Percentiles rank a stretch among this genome's conserved stretches.
Evolutionary conservation across 495 filamentous ascomycete genomes (phyloP).

Genomic region (Neohortaea acidophila): DNA sequence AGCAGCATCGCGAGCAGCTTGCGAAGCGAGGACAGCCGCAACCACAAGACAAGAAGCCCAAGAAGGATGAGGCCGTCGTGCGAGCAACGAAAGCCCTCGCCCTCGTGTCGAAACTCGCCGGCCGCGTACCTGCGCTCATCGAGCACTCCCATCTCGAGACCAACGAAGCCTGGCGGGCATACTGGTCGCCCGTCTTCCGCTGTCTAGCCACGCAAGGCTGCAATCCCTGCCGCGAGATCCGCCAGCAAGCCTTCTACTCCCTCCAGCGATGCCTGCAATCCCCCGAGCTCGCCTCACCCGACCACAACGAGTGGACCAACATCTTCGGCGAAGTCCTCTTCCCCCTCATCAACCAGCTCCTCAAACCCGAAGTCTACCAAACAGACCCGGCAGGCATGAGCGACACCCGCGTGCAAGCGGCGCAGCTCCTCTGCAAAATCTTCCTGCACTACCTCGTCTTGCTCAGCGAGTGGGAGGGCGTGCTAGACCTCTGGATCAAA

Average conservation of each 20-base stretch:
- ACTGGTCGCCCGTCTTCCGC: conserved; percentile 92
- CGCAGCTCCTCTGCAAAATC: conserved; percentile 81
- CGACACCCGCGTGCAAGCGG: conserved; percentile 84
- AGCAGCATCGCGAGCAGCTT: conserved; percentile 59
- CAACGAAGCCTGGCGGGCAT: conserved; percentile 75
- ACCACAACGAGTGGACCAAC: conserved; percentile 81
- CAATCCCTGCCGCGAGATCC: conserved; percentile 89
- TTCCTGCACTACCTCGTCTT: conserved; percentile 87
- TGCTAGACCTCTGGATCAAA: conserved; percentile 82
- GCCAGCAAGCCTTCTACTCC: conserved; percentile 72
- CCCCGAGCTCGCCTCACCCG: conserved; percentile 54
- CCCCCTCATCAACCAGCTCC: conserved; percentile 71
- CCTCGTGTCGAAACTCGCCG: conserved; percentile 64
- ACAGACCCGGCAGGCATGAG: conserved; percentile 87
- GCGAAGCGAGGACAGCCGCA: conserved; percentile 19
- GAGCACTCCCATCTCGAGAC: conserved; percentile 77
- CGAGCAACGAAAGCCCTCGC: conserved; percentile 68
- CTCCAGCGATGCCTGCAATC: conserved; percentile 79
- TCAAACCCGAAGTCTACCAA: conserved; percentile 93
- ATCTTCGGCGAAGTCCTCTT: conserved; percentile 94
- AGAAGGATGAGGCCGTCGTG: conserved; percentile 58
- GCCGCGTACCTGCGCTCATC: conserved; percentile 69
- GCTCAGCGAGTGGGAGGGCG: conserved; percentile 71
- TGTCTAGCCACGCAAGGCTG: conserved; percentile 77
- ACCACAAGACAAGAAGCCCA: conserved; percentile 17